phyloP scores from a whole-genome alignment of 495 filamentous ascomycete genomes.

The Aspergillus bridgeri region DNA sequence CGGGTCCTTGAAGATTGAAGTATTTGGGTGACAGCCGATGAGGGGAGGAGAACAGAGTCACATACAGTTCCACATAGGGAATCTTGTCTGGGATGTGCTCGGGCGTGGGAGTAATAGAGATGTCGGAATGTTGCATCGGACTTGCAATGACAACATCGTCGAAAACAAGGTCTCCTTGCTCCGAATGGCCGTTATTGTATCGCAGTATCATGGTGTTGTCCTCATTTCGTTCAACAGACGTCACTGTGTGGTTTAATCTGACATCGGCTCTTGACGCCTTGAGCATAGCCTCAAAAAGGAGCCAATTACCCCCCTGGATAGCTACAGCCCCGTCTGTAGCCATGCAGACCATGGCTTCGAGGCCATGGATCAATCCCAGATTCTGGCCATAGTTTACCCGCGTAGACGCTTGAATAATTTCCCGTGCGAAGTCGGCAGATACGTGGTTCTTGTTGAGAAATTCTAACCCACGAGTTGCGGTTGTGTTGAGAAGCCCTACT shows the following conservation, averaged over 20 bases:
- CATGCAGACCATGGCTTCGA: constrained; percentile 94
- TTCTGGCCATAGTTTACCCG: constrained; percentile 97
- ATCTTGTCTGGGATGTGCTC: constrained; percentile 62
- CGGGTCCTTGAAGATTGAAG: constrained; percentile 61
- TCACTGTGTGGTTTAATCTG: constrained; percentile 68
- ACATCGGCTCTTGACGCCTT: constrained; percentile 57
- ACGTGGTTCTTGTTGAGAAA: constrained; percentile 69
- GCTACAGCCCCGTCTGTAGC: constrained; percentile 79
- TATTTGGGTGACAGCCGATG: constrained; percentile 60
- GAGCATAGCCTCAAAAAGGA: constrained; percentile 83
- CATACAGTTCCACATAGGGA: constrained; percentile 78
- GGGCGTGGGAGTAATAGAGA: constrained; percentile 52
- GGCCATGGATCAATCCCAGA: constrained; percentile 74
- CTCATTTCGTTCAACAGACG: constrained; percentile 48
- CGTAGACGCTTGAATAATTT: constrained; percentile 89
- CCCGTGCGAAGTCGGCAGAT: constrained; percentile 61
- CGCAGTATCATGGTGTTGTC: constrained; percentile 48
- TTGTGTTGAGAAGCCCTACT: constrained; percentile 61
- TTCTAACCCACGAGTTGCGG: constrained; percentile 65
- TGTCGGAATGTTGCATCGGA: constrained; percentile 72
- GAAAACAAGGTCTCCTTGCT: constrained; percentile 45
- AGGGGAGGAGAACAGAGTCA: constrained; percentile 83
- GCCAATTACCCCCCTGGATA: constrained; percentile 89
- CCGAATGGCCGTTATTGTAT: constrained; percentile 17
- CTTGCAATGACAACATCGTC: constrained; percentile 78